Evolutionary conservation across 2,329 filamentous ascomycete species (phyloP).

Genomic region (Beauveria rudraprayagi): DNA sequence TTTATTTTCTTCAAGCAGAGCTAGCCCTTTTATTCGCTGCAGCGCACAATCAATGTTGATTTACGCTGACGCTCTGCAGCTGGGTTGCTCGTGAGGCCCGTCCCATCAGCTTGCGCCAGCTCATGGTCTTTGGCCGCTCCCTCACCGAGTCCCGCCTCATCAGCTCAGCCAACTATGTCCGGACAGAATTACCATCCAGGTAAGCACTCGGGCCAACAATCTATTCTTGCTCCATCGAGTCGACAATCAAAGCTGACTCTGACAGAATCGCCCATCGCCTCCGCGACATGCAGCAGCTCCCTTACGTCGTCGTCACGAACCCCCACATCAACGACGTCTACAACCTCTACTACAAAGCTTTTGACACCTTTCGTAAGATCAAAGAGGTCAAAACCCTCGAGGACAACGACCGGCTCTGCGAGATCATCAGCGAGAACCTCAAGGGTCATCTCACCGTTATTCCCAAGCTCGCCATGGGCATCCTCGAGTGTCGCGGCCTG

Average conservation of each 20-base stretch:
- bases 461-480: conserved; percentile 87
- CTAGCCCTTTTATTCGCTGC: not conserved
- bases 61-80: conserved; percentile 36
- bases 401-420: conserved; percentile 84
- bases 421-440: conserved; percentile 68
- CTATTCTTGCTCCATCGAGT: no score
- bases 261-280: conserved; percentile 80
- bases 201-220: conserved; percentile 24
- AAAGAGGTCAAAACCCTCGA: conserved; percentile 77
- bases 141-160: conserved; percentile 83
- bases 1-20: not conserved
- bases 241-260: not conserved
- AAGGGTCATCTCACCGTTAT: conserved; percentile 89
- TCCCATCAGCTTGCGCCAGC: conserved; percentile 91
- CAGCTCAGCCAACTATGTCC: conserved; percentile 94
- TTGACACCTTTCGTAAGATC: conserved; percentile 79
- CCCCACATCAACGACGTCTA: conserved; percentile 90
- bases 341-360: conserved; percentile 94
- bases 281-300: conserved; percentile 92
- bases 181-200: conserved; percentile 85
- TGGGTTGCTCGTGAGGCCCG: conserved; percentile 89
- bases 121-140: conserved; percentile 94
- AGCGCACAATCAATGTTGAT: not conserved
- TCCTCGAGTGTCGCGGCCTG: conserved; percentile 78
- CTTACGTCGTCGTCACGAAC: conserved; percentile 95